These are phyloP conservation scores for Heimioporus punctisporus DNA, from an alignment of 1,284 basidiomycete species.

Conservation along the genomic window DNA sequence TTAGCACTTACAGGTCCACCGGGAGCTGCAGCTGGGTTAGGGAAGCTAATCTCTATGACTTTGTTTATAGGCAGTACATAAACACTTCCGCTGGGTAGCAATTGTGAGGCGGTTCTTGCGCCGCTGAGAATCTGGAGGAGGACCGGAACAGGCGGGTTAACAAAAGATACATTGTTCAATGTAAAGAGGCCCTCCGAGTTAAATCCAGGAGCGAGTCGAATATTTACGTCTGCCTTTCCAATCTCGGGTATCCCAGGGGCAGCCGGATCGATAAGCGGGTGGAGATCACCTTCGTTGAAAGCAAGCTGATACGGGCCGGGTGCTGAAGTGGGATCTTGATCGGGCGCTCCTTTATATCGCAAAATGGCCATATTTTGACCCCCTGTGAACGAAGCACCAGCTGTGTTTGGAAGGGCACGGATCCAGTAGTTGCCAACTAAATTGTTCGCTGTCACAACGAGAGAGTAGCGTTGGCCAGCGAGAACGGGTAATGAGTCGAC, in stretches of 20 bases:
- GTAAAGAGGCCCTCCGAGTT: background rate
- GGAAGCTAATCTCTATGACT: conserved; percentile 36
- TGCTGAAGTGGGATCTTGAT: conserved; percentile 42
- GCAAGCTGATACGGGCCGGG: conserved; percentile 30
- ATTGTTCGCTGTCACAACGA: conserved; percentile 36
- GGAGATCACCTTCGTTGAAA: conserved; percentile 36
- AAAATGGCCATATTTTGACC: conserved; percentile 55
- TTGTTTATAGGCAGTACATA: conserved; percentile 33
- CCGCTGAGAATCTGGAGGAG: conserved; percentile 28
- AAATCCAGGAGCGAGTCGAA: conserved; percentile 20
- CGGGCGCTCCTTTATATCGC: conserved; percentile 48
- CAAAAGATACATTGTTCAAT: conserved; percentile 20
- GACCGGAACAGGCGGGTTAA: conserved; percentile 24
- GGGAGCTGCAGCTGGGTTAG: conserved; percentile 16
- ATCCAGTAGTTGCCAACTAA: conserved; percentile 47
- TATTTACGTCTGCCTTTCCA: conserved; percentile 32
- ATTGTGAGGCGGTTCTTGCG: conserved; percentile 22
- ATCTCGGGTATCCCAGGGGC: conserved; percentile 31
- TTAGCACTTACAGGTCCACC: conserved; percentile 37
- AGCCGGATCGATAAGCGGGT: conserved; percentile 32
- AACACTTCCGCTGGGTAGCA: conserved; percentile 34
- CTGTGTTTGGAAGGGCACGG: conserved; percentile 22
- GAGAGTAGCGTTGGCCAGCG: conserved; percentile 44
- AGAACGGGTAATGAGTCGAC: conserved; percentile 43
- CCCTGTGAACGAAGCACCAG: conserved; percentile 26